Percentiles rank a stretch among this genome's conserved stretches.
phyloP scores from a whole-genome alignment of 768 basidiomycete species.

The Mycena capillaripes region DNA sequence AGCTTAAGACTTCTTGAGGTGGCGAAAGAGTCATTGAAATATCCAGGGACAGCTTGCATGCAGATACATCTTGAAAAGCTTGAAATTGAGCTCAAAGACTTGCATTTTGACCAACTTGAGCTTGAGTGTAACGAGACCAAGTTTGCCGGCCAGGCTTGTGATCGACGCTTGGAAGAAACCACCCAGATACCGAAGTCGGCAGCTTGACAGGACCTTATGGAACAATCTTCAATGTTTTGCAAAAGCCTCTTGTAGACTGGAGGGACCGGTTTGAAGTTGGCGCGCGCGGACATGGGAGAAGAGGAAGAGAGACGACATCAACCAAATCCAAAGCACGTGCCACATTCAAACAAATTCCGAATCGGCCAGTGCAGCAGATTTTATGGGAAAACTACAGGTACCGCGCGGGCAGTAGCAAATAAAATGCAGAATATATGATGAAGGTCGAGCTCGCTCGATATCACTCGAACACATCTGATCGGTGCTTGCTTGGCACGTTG shows the following conservation, averaged over 20 bases:
- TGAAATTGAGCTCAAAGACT: no score
- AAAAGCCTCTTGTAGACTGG: no score
- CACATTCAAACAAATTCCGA: no score
- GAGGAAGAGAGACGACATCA: no score
- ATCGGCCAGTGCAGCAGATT: background rate
- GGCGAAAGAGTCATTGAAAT: background rate
- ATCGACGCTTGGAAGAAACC: background rate
- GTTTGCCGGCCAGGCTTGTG: background rate
- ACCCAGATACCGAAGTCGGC: background rate
- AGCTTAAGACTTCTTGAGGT: background rate
- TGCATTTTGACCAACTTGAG: background rate
- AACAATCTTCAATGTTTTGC: background rate
- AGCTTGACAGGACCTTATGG: background rate
- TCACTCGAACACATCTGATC: background rate
- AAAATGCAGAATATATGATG: background rate
- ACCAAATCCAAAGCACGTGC: no score
- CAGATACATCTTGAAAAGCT: background rate
- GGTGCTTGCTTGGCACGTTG: background rate
- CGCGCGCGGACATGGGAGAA: no score
- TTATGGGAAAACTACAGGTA: background rate
- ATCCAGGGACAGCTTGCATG: background rate
- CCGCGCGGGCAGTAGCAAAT: background rate
- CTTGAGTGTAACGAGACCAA: background rate
- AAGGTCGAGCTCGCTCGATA: background rate
- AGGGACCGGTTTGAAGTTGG: no score